These are phyloP conservation scores for Helminthosporium solani DNA, from an alignment of 2,329 filamentous ascomycete genomes.

Conservation along the genomic window DNA sequence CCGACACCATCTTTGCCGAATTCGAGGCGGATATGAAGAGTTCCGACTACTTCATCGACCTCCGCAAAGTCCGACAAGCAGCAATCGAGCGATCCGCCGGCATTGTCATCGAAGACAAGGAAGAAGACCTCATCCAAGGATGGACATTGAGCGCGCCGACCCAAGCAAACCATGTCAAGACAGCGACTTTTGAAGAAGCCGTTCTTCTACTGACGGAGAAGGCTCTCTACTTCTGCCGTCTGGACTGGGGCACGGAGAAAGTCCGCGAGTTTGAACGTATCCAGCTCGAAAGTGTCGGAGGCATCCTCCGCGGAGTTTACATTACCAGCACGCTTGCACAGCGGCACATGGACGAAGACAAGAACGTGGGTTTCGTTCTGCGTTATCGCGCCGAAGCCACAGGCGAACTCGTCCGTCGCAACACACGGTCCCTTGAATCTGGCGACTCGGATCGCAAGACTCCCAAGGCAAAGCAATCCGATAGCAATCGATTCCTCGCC, in stretches of 20 bases:
- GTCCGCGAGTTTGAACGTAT: constrained; percentile 89
- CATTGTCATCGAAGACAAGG: constrained; percentile 71
- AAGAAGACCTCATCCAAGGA: constrained; percentile 84
- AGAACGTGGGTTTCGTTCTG: constrained; percentile 82
- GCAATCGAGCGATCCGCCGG: constrained; percentile 88
- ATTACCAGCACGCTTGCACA: constrained; percentile 84
- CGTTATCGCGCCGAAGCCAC: constrained; percentile 71
- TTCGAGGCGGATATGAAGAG: constrained; percentile 94
- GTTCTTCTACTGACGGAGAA: constrained; percentile 83
- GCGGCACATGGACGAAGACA: constrained; percentile 71
- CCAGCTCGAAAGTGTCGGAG: constrained; percentile 69
- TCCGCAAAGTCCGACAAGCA: constrained; percentile 78
- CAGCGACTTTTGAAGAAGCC: constrained; percentile 79
- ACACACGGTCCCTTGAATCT: constrained; percentile 74
- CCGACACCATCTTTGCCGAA: constrained; percentile 82
- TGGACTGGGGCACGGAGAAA: constrained; percentile 95
- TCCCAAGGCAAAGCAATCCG: constrained; percentile 22
- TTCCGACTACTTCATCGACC: constrained; percentile 84
- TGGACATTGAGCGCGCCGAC: constrained; percentile 85
- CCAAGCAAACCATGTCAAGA: constrained; percentile 65
- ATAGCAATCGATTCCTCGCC: constrained; percentile 47
- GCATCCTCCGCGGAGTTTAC: constrained; percentile 79
- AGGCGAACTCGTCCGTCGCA: constrained; percentile 72
- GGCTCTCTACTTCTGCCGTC: constrained; percentile 84
- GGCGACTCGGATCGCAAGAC: constrained; percentile 29